phyloP scores from a whole-genome alignment of 768 basidiomycete genomes.

The Rubroboletus satanas region DNA sequence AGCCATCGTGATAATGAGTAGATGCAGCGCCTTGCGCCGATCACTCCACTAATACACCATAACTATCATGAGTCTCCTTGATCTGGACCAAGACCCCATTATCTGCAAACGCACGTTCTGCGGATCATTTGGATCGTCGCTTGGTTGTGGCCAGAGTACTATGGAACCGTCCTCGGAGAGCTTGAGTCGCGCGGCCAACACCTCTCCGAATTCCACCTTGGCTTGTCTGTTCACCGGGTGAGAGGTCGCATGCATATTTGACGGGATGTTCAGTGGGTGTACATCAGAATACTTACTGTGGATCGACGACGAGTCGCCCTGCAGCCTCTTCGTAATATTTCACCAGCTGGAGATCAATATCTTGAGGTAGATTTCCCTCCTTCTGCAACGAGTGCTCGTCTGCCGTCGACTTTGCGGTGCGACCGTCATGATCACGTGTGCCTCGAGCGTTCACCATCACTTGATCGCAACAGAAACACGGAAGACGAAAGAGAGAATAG shows the following conservation, averaged over 20 bases:
- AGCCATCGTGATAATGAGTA: conserved; percentile 48
- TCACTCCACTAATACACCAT: conserved; percentile 38
- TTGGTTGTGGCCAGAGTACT: conserved; percentile 55
- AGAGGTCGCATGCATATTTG: not conserved
- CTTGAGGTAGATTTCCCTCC: not conserved
- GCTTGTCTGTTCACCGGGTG: conserved; percentile 37
- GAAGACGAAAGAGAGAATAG: not conserved
- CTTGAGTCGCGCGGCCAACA: conserved; percentile 43
- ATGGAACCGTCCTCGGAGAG: conserved; percentile 41
- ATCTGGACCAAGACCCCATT: not conserved
- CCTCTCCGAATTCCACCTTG: conserved; percentile 46
- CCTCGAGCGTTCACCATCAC: not conserved
- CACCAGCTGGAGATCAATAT: conserved; percentile 30
- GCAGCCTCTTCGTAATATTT: conserved; percentile 52
- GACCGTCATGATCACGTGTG: not conserved
- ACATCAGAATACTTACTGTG: conserved; percentile 39
- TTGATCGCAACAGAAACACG: not conserved
- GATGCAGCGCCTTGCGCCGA: conserved; percentile 42
- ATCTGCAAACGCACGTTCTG: conserved; percentile 41
- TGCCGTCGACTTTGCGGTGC: not conserved
- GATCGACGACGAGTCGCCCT: conserved; percentile 60
- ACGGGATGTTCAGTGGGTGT: too few relatives aligned
- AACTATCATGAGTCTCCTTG: not conserved
- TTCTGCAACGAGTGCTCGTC: conserved; percentile 4
- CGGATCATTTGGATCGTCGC: conserved; percentile 47